Evolutionary conservation across 441 rosid species (phyloP).

Genomic region (Mallotus repandus): DNA sequence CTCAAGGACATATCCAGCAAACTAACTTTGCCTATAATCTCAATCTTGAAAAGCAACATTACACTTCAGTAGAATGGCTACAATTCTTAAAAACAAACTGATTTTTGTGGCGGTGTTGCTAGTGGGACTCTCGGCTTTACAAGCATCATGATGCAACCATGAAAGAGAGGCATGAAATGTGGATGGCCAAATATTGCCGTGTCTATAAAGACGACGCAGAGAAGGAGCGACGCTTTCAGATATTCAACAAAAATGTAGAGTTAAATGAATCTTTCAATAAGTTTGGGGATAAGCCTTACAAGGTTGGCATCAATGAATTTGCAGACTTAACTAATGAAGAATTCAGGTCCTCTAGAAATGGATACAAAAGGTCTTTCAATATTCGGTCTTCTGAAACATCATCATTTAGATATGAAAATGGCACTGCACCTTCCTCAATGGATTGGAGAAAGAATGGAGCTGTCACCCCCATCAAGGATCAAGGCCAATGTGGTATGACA

Average conservation of each 20-base stretch:
- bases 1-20: background rate
- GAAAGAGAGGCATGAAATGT: slow-evolving; percentile 32
- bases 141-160: slow-evolving; percentile 28
- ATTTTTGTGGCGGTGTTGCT: background rate
- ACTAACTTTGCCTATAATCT: background rate
- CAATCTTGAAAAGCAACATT: background rate
- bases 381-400: slow-evolving; percentile 26
- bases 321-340: slow-evolving; percentile 73
- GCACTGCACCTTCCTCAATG: slow-evolving; percentile 33
- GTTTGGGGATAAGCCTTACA: slow-evolving; percentile 48
- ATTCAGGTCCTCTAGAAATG: slow-evolving; percentile 53
- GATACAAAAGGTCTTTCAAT: slow-evolving; percentile 47
- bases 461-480: slow-evolving; percentile 65
- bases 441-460: slow-evolving; percentile 81
- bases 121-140: slow-evolving; percentile 32
- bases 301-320: slow-evolving; percentile 63
- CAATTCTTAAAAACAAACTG: background rate
- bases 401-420: slow-evolving; percentile 49
- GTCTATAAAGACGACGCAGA: slow-evolving; percentile 33
- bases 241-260: slow-evolving; percentile 66
- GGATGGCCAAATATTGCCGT: slow-evolving; percentile 43
- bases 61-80: background rate
- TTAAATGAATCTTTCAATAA: slow-evolving; percentile 64
- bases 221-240: slow-evolving; percentile 50
- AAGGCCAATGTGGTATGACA: slow-evolving; percentile 65